A percentile compares a stretch with the other conserved stretches of the same genome.
Conservation (phyloP, 192 early-diverging fungal genomes). For the Coemansia sp. region DNA sequence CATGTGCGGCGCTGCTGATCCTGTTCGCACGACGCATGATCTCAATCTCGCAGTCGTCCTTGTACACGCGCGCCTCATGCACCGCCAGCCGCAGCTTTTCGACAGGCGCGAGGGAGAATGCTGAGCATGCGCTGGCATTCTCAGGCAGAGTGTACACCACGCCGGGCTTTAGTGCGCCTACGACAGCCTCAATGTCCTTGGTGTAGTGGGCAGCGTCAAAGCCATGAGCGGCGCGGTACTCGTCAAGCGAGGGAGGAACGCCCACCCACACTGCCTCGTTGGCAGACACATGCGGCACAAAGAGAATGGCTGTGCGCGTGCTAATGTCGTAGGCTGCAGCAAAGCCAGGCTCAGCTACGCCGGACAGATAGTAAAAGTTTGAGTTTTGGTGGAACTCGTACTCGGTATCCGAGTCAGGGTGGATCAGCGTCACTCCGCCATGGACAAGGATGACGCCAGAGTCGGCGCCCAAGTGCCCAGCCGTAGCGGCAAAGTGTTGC, state of each 20-base stretch:
- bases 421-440: conserved; percentile 59
- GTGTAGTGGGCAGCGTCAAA: conserved; percentile 73
- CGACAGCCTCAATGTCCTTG: conserved; percentile 56
- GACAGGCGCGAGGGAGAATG: conserved; percentile 5
- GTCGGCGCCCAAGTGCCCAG: conserved; percentile 61
- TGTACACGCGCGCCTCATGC: conserved; percentile 80
- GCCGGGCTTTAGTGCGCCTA: conserved; percentile 50
- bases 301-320: conserved; percentile 63
- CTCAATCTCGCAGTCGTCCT: conserved; percentile 76
- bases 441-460: conserved; percentile 66
- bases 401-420: conserved; percentile 81
- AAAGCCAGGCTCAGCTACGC: conserved; percentile 75
- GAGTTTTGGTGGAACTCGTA: conserved; percentile 84
- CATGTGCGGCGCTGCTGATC: conserved; percentile 80
- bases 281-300: conserved; percentile 66
- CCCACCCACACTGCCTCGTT: conserved; percentile 88
- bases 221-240: conserved; percentile 64
- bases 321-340: conserved; percentile 72
- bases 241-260: conserved; percentile 59
- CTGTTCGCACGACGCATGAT: conserved; percentile 78
- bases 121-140: background rate
- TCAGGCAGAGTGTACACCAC: conserved; percentile 59
- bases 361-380: conserved; percentile 88
- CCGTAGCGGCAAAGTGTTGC: conserved; percentile 64
- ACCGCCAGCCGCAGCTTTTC: conserved; percentile 64